These are phyloP conservation scores for Allodekkera sacchari DNA, from an alignment of 805 yeast genomes.

Conservation along the genomic window DNA sequence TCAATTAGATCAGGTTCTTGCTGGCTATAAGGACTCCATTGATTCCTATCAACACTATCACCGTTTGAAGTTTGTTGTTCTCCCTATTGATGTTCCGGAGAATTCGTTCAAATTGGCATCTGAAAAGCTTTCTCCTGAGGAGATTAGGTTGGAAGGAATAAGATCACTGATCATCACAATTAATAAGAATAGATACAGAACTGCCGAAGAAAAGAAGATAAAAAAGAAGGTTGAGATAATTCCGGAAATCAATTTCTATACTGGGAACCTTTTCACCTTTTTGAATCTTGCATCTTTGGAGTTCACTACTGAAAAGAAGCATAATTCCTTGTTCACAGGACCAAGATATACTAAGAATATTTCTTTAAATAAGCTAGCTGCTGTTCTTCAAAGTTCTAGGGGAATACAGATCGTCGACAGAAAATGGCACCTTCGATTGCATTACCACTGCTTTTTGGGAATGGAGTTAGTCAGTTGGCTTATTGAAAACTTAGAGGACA, in stretches of 20 bases:
- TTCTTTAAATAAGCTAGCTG: slow-evolving; percentile 45
- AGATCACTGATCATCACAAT: slow-evolving; percentile 56
- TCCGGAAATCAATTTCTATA: slow-evolving; percentile 79
- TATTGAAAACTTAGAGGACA: slow-evolving; percentile 67
- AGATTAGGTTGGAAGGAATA: slow-evolving; percentile 86
- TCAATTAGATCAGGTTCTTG: slow-evolving; percentile 79
- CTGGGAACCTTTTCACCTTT: slow-evolving; percentile 71
- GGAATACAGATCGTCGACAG: slow-evolving; percentile 70
- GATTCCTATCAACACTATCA: slow-evolving; percentile 48
- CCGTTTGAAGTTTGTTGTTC: slow-evolving; percentile 73
- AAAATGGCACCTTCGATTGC: slow-evolving; percentile 84
- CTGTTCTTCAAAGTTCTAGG: slow-evolving; percentile 54
- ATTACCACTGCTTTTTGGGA: slow-evolving; percentile 74
- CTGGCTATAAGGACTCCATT: slow-evolving; percentile 77
- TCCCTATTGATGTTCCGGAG: slow-evolving; percentile 69
- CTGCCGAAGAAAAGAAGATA: slow-evolving; percentile 30
- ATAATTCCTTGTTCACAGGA: slow-evolving; percentile 16
- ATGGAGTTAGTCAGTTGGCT: slow-evolving; percentile 84
- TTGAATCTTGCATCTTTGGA: slow-evolving; percentile 31
- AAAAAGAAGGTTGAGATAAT: slow-evolving; percentile 36
- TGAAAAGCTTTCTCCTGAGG: slow-evolving; percentile 72
- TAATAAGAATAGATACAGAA: slow-evolving; percentile 45
- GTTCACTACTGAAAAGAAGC: slow-evolving; percentile 11
- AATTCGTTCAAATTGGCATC: slow-evolving; percentile 33
- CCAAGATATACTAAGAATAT: slow-evolving; percentile 38